Evolutionary conservation across 2,329 filamentous ascomycete species (phyloP).

Genomic region (Colletotrichum destructivum): DNA sequence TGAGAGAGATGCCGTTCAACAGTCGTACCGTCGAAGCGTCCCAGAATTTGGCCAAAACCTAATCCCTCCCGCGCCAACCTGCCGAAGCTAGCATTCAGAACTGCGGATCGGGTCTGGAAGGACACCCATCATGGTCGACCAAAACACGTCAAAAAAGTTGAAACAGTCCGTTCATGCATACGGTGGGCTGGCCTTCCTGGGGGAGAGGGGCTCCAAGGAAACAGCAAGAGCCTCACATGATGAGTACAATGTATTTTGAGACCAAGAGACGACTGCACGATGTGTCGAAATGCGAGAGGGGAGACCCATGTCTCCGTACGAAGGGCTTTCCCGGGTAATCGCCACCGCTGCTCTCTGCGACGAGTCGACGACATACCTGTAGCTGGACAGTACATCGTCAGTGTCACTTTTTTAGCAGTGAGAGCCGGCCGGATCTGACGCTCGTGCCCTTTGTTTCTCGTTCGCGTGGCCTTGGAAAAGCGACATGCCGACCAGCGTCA

Average conservation of each 20-base stretch:
- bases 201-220: background rate
- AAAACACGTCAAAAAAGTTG: conserved; percentile 29
- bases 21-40: conserved; percentile 4
- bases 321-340: conserved; percentile 10
- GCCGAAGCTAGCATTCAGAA: background rate
- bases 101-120: background rate
- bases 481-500: background rate
- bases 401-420: conserved; percentile 3
- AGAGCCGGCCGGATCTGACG: conserved; percentile 2
- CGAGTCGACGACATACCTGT: background rate
- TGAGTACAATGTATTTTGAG: conserved; percentile 3
- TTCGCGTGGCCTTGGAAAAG: conserved; percentile 21
- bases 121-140: conserved; percentile 22
- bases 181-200: background rate
- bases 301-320: conserved; percentile 17
- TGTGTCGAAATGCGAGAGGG: background rate
- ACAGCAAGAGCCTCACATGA: conserved; percentile 27
- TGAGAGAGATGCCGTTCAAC: background rate
- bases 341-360: background rate
- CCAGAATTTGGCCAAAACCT: conserved; percentile 6
- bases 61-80: conserved; percentile 1
- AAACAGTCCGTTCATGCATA: conserved; percentile 34
- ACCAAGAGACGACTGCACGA: background rate
- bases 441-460: conserved; percentile 17
- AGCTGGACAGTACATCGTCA: background rate